A percentile compares a stretch with the other conserved stretches of the same genome.
These are phyloP conservation scores for Glarea lozoyensis DNA, from an alignment of 495 filamentous ascomycete species.

Conservation along the genomic window DNA sequence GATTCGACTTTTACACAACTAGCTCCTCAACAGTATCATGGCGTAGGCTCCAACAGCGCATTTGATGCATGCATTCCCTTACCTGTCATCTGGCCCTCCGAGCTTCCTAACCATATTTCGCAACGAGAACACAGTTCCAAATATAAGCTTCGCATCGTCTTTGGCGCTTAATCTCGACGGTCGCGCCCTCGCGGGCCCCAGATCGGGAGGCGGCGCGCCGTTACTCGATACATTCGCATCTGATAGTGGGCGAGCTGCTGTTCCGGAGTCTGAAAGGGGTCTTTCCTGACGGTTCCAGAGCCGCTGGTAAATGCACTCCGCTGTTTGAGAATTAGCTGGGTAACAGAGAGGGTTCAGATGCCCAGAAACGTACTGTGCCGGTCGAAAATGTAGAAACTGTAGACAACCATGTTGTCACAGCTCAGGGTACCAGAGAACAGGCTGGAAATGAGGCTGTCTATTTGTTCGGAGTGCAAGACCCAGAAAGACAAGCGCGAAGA, in stretches of 20 bases:
- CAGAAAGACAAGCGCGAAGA: too few species aligned
- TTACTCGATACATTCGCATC: conserved; percentile 17
- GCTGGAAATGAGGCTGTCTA: background rate
- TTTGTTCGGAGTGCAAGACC: too few species aligned
- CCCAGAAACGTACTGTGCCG: conserved; percentile 80
- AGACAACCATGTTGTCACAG: conserved; percentile 68
- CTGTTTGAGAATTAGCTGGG: conserved; percentile 32
- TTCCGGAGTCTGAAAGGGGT: conserved; percentile 6
- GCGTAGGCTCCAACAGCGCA: too few species aligned
- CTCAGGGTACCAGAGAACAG: background rate
- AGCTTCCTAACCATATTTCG: conserved; percentile 96
- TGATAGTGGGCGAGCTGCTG: conserved; percentile 11
- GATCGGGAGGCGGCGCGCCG: conserved; percentile 11
- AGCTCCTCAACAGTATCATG: too few species aligned
- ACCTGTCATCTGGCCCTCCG: conserved; percentile 79
- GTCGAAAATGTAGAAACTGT: conserved; percentile 98
- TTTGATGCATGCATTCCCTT: too few species aligned
- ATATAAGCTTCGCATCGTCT: conserved; percentile 94
- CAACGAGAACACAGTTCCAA: conserved; percentile 91
- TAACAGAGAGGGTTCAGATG: background rate
- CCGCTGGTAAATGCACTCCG: conserved; percentile 95
- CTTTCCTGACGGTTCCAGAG: conserved; percentile 44
- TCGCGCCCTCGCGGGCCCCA: conserved; percentile 15
- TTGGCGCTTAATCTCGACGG: conserved; percentile 49
- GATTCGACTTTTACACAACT: too few species aligned